phyloP scores from a whole-genome alignment of 306 rosid species.

The Corylus americana region DNA sequence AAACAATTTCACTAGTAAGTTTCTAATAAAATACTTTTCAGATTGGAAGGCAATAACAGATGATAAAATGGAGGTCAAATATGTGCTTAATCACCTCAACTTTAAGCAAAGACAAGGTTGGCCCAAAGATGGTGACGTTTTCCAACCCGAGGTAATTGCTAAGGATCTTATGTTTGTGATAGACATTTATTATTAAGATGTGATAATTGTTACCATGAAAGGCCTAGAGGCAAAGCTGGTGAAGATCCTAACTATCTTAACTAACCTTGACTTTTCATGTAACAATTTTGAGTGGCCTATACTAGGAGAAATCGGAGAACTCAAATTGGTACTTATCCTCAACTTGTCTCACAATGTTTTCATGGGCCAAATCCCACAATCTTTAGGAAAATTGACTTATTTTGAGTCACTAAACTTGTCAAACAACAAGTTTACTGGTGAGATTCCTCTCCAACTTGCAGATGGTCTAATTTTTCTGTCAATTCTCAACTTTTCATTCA shows the following conservation, averaged over 20 bases:
- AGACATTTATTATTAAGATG: constrained; percentile 37
- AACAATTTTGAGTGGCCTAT: constrained; percentile 25
- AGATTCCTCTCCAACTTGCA: constrained; percentile 21
- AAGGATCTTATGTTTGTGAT: too few species aligned
- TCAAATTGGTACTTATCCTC: constrained; percentile 36
- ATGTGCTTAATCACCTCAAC: too few species aligned
- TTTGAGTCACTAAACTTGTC: constrained; percentile 61
- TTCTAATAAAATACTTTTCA: constrained; percentile 32
- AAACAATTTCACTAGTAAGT: constrained; percentile 38
- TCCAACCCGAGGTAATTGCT: too few species aligned
- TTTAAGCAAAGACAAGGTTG: too few species aligned
- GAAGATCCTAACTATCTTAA: too few species aligned
- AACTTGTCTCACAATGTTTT: constrained; percentile 54
- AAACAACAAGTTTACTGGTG: constrained; percentile 33
- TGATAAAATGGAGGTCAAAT: constrained; percentile 12
- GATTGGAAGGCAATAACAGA: constrained; percentile 48
- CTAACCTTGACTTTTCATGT: too few species aligned
- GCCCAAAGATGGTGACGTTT: too few species aligned
- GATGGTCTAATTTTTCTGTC: constrained; percentile 18
- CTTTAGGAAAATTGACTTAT: constrained; percentile 32
- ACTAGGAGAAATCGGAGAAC: too few species aligned
- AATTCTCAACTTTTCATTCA: constrained; percentile 32
- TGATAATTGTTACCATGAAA: constrained; percentile 29
- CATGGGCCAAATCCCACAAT: constrained; percentile 37
- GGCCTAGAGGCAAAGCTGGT: too few species aligned